A percentile compares a stretch with the other conserved stretches of the same genome.
Evolutionary conservation across 768 basidiomycete genomes (phyloP).

Genomic region (Pisolithus microcarpus): DNA sequence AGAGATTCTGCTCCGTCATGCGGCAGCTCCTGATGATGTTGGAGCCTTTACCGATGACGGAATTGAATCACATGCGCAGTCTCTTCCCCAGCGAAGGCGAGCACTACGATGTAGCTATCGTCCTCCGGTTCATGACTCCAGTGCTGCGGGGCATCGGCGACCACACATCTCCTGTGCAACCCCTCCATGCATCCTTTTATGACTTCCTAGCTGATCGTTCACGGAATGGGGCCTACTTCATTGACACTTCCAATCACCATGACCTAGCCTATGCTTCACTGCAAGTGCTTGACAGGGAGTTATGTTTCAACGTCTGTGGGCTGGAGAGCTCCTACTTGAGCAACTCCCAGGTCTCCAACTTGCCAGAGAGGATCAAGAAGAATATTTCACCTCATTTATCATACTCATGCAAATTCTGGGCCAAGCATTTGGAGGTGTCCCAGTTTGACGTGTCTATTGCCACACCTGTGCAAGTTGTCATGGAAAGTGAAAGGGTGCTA

Average conservation of each 20-base stretch:
- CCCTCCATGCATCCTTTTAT: constrained; percentile 23
- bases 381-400: constrained; percentile 1
- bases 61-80: not conserved
- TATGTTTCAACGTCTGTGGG: constrained; percentile 32
- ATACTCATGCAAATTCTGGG: constrained; percentile 9
- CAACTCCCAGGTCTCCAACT: constrained; percentile 18
- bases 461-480: not conserved
- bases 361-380: not conserved
- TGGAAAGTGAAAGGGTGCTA: constrained; percentile 3
- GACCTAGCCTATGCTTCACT: constrained; percentile 19
- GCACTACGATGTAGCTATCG: not conserved
- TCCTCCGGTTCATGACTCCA: constrained; percentile 1
- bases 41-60: constrained; percentile 1
- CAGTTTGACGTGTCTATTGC: not conserved
- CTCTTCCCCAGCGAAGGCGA: not conserved
- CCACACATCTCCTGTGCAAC: constrained; percentile 4
- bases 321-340: no score
- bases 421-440: constrained; percentile 1
- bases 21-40: not conserved
- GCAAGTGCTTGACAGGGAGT: constrained; percentile 18
- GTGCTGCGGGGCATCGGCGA: constrained; percentile 5
- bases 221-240: constrained; percentile 9
- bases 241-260: constrained; percentile 9
- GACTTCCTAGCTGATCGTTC: constrained; percentile 18
- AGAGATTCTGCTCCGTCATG: not conserved